Conservation (phyloP, 2,329 filamentous ascomycete species). For the Cytospora leucostoma region DNA sequence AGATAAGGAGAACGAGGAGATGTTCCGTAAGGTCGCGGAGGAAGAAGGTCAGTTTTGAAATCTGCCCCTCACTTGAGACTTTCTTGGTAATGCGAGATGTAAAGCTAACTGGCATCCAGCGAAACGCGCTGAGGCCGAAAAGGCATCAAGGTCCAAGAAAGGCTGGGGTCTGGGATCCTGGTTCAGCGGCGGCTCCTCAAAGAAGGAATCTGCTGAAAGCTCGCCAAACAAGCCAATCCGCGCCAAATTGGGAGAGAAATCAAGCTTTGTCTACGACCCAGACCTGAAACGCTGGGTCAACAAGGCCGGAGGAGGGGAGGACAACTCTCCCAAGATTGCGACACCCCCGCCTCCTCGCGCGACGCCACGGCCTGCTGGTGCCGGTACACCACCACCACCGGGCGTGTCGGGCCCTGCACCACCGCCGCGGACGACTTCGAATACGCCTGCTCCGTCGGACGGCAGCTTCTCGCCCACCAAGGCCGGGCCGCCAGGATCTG, state of each 20-base stretch:
- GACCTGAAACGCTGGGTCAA: slow-evolving; percentile 99
- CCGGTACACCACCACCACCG: slow-evolving; percentile 56
- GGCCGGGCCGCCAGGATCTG: slow-evolving; percentile 31
- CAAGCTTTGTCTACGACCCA: slow-evolving; percentile 89
- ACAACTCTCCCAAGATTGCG: slow-evolving; percentile 58
- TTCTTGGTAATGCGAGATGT: neutral
- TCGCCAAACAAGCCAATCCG: slow-evolving; percentile 70
- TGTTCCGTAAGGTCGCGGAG: slow-evolving; percentile 81
- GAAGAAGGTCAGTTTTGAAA: slow-evolving; percentile 61
- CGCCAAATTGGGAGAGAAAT: slow-evolving; percentile 93
- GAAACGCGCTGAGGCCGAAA: slow-evolving; percentile 59
- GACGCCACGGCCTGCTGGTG: slow-evolving; percentile 52
- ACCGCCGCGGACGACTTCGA: slow-evolving; percentile 4
- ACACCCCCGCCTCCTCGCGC: slow-evolving; percentile 79
- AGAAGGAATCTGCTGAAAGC: slow-evolving; percentile 59
- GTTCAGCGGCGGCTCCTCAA: slow-evolving; percentile 70
- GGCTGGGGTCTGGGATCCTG: slow-evolving; percentile 84
- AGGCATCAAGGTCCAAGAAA: slow-evolving; percentile 56
- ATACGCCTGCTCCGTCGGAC: slow-evolving; percentile 25
- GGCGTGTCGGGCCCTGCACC: slow-evolving; percentile 25
- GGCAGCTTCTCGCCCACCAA: slow-evolving; percentile 28
- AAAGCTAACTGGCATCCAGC: slow-evolving; percentile 44
- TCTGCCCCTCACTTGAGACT: slow-evolving; percentile 26
- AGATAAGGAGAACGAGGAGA: slow-evolving; percentile 79
- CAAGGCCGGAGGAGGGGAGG: slow-evolving; percentile 78